A percentile compares a stretch with the other conserved stretches of the same genome.
phyloP scores from a whole-genome alignment of 805 yeast genomes.

The Sugiyamaella smithiae region DNA sequence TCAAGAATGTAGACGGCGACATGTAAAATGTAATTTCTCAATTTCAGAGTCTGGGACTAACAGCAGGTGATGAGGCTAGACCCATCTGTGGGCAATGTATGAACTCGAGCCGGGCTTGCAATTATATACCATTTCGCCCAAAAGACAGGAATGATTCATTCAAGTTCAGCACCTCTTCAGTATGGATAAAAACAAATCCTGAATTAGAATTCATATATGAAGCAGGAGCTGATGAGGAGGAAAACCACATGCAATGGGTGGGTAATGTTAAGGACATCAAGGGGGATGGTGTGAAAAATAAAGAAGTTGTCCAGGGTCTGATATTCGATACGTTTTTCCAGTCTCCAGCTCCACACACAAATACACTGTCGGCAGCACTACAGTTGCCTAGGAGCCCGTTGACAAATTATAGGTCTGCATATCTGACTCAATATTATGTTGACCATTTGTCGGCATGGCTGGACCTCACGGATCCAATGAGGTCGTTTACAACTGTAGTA shows the following conservation, averaged over 20 bases:
- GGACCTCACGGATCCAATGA: conserved; percentile 1
- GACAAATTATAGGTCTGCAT: conserved; percentile 2
- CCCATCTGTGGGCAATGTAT: conserved; percentile 2
- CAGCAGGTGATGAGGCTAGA: neutral
- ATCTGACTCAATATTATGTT: conserved; percentile 2
- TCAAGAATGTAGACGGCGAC: conserved; percentile 1
- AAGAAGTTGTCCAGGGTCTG: neutral
- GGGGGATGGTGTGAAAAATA: neutral
- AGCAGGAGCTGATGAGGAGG: neutral
- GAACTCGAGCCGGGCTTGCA: neutral
- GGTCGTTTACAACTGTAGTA: neutral
- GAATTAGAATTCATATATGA: neutral
- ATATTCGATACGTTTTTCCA: neutral
- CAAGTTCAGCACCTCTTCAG: neutral
- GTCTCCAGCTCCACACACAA: neutral
- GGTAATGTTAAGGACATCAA: too few relatives aligned
- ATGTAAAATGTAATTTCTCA: neutral
- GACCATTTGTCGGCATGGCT: conserved; percentile 3
- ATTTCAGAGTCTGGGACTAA: neutral
- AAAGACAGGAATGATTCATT: conserved; percentile 1
- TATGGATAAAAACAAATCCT: neutral
- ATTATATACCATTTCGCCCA: neutral
- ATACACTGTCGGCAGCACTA: neutral
- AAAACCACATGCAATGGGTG: neutral
- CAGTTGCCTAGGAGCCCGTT: neutral